Evolutionary conservation across 2,329 filamentous ascomycete species (phyloP), one percentile per base, ranked within the genome.

Genomic region (Colletotrichum tamarilloi): DNA sequence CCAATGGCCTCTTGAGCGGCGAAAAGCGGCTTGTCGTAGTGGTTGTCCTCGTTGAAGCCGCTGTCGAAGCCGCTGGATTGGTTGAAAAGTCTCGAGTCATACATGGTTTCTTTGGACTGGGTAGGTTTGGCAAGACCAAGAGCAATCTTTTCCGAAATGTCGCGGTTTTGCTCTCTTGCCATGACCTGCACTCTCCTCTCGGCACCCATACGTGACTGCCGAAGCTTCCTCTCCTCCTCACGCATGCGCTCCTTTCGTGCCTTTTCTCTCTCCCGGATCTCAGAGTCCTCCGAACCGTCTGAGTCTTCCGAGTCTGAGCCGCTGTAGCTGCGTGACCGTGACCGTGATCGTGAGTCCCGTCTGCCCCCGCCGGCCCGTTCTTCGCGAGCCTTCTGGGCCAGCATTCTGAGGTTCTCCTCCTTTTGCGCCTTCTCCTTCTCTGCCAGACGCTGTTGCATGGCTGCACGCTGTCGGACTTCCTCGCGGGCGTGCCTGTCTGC

Each of bases 401-500:
- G 85, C 79, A 92, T 89, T 67, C 97, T 93, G 28, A 99, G 87
- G 79, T 97, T 93, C 5, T 98, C 97, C 81, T 99, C 97, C 81
- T 98, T 98, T 78, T 95, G 92, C 26, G 92, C 87, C 85, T 98
- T 98, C 84, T 98, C 97, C 86, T 98, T 98, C 85, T 99, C 97
- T 3, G 97, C 95, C 68, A 99, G 86, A 68, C 95, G 91, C 84
- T 98, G 97, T 81, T 99, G 97, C 96, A 99, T 98, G 76, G 94
- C 87, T 8, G 95, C 92, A 76, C 97, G 91, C 81, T 98, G 94
- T 79, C 96, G 93, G 68, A 99, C 96, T 82, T 99, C 97, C 80
- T 99, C 97, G 79, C 97, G 91, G 8, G 97, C 97, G 81, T 98
- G 97, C 60, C 96, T 89, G 81, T 99, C 97, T 1, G 97, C 97